A percentile compares a stretch with the other conserved stretches of the same genome.
Conservation (phyloP, 2,329 filamentous ascomycete species). For the Aspergillus calidoustus region DNA sequence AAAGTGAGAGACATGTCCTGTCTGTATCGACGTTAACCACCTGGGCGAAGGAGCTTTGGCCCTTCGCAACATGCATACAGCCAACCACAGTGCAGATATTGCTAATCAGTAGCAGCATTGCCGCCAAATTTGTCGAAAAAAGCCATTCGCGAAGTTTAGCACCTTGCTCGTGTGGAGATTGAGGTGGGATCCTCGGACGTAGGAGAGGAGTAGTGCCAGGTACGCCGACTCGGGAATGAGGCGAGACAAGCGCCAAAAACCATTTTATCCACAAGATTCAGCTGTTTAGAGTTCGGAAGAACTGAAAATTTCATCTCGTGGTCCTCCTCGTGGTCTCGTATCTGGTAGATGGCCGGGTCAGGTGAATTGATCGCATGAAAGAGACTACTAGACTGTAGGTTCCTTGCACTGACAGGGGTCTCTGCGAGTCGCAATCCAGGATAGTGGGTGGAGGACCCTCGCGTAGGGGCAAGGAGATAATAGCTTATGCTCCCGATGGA, state of each 20-base stretch:
- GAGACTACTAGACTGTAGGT: not conserved
- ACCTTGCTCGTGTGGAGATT: not conserved
- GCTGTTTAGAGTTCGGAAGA: not conserved
- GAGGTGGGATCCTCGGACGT: not conserved
- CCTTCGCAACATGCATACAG: not conserved
- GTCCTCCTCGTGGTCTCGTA: not conserved
- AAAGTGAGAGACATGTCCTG: not conserved
- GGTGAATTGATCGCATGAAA: not conserved
- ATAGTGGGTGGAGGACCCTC: constrained; percentile 2
- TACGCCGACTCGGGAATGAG: not conserved
- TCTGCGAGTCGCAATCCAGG: not conserved
- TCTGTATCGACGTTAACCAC: not conserved
- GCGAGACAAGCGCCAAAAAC: constrained; percentile 15
- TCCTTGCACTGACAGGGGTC: not conserved
- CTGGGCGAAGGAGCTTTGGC: not conserved
- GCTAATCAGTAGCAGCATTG: not conserved
- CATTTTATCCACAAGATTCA: not conserved
- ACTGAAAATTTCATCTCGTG: not conserved
- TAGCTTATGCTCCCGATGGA: not conserved
- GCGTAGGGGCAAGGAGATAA: not conserved
- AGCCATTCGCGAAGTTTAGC: not conserved
- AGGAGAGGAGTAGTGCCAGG: not conserved
- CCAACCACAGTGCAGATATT: constrained; percentile 12
- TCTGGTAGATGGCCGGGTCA: not conserved
- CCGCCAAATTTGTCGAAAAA: not conserved